Conservation (phyloP, 257 asterid genomes). For the Solanum virginianum region DNA sequence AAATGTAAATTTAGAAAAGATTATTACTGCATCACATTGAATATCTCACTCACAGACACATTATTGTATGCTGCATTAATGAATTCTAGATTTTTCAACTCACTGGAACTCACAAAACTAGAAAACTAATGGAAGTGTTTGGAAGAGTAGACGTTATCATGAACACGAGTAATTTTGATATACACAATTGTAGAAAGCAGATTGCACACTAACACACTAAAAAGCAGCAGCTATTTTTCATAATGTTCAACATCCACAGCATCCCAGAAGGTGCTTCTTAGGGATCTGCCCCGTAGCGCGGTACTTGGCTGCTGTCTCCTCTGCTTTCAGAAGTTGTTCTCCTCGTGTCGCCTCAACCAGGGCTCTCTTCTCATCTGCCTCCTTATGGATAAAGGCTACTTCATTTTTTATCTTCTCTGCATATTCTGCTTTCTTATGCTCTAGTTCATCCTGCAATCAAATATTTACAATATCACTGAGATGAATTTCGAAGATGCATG, state of each 20-base stretch:
- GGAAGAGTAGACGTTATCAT: neutral
- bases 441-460: conserved; percentile 39
- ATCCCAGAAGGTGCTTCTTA: conserved; percentile 27
- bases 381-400: conserved; percentile 46
- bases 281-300: conserved; percentile 53
- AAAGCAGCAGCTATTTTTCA: neutral
- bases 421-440: conserved; percentile 59
- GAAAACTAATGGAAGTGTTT: neutral
- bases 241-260: conserved; percentile 19
- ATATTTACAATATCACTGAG: too few relatives aligned
- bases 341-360: conserved; percentile 41
- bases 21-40: too few relatives aligned
- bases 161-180: neutral
- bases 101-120: neutral
- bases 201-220: neutral
- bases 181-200: neutral
- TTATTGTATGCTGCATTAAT: too few relatives aligned
- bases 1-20: too few relatives aligned
- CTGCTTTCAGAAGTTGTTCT: conserved; percentile 49
- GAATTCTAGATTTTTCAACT: too few relatives aligned
- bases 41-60: too few relatives aligned
- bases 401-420: conserved; percentile 56
- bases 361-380: conserved; percentile 71
- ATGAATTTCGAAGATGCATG: neutral
- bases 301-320: conserved; percentile 54